phyloP scores from a whole-genome alignment of 371 early-diverging fungal species.

The Rhizopus stolonifer region DNA sequence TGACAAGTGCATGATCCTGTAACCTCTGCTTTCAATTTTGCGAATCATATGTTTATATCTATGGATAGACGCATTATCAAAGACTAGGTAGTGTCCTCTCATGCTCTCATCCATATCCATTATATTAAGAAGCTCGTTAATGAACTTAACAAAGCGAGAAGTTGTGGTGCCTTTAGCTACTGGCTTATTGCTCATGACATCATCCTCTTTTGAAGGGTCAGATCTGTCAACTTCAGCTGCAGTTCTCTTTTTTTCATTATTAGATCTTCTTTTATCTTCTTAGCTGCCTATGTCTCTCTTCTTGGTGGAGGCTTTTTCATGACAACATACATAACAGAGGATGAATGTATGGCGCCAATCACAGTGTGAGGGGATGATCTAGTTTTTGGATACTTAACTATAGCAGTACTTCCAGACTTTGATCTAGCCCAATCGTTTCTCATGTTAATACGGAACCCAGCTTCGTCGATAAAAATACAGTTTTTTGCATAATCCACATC shows the following conservation, averaged over 20 bases:
- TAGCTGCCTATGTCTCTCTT: background rate
- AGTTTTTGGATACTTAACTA: slow-evolving; percentile 4
- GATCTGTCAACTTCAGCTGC: slow-evolving; percentile 10
- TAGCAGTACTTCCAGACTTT: slow-evolving; percentile 4
- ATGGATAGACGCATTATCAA: slow-evolving; percentile 19
- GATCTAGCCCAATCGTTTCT: slow-evolving; percentile 11
- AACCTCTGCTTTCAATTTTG: slow-evolving; percentile 7
- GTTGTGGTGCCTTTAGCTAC: slow-evolving; percentile 13
- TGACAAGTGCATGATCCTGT: slow-evolving; percentile 9
- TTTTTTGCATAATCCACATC: no score
- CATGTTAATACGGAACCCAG: slow-evolving; percentile 11
- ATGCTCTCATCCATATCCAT: slow-evolving; percentile 6
- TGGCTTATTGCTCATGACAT: slow-evolving; percentile 9
- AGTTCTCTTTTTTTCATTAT: slow-evolving; percentile 9
- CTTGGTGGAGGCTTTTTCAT: no score
- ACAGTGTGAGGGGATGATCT: slow-evolving; percentile 5
- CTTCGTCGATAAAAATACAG: slow-evolving; percentile 14
- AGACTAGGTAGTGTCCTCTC: slow-evolving; percentile 11
- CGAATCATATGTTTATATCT: slow-evolving; percentile 5
- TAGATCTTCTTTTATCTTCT: slow-evolving; percentile 8
- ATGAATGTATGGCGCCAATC: slow-evolving; percentile 11
- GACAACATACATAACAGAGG: slow-evolving; percentile 4
- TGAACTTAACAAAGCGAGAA: slow-evolving; percentile 14
- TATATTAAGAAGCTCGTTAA: slow-evolving; percentile 12
- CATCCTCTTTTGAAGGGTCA: slow-evolving; percentile 10